These are phyloP conservation scores for Chrysochromulina parva DNA, from an alignment of 78 protist genomes.

Conservation along the genomic window DNA sequence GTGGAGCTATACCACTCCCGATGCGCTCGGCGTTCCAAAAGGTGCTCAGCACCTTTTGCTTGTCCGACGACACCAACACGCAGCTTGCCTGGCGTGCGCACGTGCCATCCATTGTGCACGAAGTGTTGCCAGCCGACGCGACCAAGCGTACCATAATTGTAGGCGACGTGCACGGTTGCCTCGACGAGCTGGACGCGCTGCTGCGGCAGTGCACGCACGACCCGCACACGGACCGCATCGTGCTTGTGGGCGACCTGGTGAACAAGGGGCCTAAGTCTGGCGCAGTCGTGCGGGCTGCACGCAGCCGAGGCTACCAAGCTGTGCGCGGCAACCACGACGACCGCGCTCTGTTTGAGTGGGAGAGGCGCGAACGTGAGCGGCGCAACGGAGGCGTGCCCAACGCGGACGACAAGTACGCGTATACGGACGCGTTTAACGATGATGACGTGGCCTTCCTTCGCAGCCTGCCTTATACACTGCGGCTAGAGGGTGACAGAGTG, in stretches of 20 bases:
- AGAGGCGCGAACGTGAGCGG: no score
- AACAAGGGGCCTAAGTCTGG: background rate
- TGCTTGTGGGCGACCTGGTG: background rate
- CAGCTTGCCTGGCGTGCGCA: no score
- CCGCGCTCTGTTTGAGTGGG: background rate
- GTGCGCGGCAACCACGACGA: background rate
- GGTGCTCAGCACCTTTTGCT: no score
- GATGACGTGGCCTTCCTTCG: background rate
- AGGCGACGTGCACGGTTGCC: constrained; percentile 35
- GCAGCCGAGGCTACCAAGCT: background rate
- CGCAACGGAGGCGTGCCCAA: no score
- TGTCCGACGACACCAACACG: no score
- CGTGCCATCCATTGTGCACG: no score
- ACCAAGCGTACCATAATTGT: background rate
- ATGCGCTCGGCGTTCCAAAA: no score
- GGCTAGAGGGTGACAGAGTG: background rate
- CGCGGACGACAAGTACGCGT: background rate
- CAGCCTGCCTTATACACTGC: background rate
- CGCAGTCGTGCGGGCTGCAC: background rate
- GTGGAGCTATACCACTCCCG: no score
- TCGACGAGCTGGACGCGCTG: background rate
- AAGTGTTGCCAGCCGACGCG: no score
- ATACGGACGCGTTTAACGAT: background rate
- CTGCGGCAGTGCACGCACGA: background rate
- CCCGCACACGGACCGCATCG: background rate